Conservation (phyloP, 1,284 basidiomycete genomes). For the Inonotus obliquus region DNA sequence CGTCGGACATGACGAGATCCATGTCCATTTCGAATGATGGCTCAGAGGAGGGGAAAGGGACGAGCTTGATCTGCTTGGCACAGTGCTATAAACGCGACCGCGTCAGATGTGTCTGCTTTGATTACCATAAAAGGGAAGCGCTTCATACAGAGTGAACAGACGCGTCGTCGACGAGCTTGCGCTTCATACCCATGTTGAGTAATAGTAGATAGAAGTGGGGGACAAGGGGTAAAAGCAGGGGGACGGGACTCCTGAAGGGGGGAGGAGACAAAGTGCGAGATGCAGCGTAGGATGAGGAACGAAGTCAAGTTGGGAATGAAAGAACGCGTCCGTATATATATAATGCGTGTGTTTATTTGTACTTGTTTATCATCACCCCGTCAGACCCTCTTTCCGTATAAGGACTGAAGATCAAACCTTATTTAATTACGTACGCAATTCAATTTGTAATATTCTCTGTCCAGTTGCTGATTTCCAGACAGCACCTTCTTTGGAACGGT, state of each 20-base stretch:
- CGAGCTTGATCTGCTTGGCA: slow-evolving; percentile 64
- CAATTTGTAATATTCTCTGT: not conserved
- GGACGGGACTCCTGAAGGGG: slow-evolving; percentile 27
- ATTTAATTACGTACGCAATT: not conserved
- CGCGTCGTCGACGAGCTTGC: slow-evolving; percentile 64
- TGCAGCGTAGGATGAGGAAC: not conserved
- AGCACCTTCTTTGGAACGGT: too few species aligned
- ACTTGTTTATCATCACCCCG: not conserved
- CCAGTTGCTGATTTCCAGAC: not conserved
- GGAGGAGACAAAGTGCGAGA: slow-evolving; percentile 3
- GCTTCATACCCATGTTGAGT: slow-evolving; percentile 54
- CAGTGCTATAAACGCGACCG: slow-evolving; percentile 32
- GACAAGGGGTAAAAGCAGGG: not conserved
- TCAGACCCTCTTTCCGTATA: not conserved
- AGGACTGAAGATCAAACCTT: not conserved
- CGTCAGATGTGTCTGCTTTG: slow-evolving; percentile 7
- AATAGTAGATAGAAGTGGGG: slow-evolving; percentile 26
- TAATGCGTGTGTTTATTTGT: not conserved
- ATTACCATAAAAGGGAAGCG: slow-evolving; percentile 23
- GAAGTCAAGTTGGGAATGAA: not conserved
- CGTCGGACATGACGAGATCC: slow-evolving; percentile 65
- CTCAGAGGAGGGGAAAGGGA: slow-evolving; percentile 63
- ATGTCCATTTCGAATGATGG: slow-evolving; percentile 62
- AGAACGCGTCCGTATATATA: not conserved
- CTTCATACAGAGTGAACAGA: slow-evolving; percentile 37